phyloP scores from a whole-genome alignment of 164 flowering plant genomes.

The Annona cherimola region DNA sequence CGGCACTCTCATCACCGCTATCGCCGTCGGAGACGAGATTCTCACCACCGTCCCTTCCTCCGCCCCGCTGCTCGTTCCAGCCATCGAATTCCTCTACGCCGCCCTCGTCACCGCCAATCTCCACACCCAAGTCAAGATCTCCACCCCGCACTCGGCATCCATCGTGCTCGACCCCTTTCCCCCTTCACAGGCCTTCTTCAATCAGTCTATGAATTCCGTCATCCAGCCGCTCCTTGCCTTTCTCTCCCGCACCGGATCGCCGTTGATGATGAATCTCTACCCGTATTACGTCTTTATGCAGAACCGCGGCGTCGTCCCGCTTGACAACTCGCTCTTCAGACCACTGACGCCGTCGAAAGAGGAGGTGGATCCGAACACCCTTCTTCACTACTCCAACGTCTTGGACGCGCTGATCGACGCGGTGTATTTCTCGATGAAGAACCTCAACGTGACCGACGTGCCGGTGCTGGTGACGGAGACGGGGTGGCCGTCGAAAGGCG shows the following conservation, averaged over 20 bases:
- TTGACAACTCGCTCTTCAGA: slow-evolving; percentile 71
- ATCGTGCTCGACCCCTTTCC: slow-evolving; percentile 84
- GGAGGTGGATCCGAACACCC: slow-evolving; percentile 92
- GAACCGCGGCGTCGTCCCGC: slow-evolving; percentile 86
- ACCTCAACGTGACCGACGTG: slow-evolving; percentile 71
- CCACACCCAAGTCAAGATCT: slow-evolving; percentile 58
- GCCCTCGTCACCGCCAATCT: slow-evolving; percentile 74
- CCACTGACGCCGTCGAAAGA: slow-evolving; percentile 83
- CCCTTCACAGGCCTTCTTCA: slow-evolving; percentile 94
- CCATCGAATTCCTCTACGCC: slow-evolving; percentile 66
- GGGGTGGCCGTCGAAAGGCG: slow-evolving; percentile 94
- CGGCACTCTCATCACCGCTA: slow-evolving; percentile 57
- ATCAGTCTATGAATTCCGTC: slow-evolving; percentile 47
- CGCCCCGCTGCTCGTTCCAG: slow-evolving; percentile 79
- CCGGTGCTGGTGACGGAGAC: slow-evolving; percentile 73
- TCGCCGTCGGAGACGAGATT: slow-evolving; percentile 93
- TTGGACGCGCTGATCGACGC: slow-evolving; percentile 93
- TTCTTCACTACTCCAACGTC: slow-evolving; percentile 89
- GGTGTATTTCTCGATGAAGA: slow-evolving; percentile 77
- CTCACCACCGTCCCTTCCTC: slow-evolving; percentile 68
- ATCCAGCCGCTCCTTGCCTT: slow-evolving; percentile 61
- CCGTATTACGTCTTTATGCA: slow-evolving; percentile 97
- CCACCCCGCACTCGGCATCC: slow-evolving; percentile 85
- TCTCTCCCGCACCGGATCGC: slow-evolving; percentile 59
- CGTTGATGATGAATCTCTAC: slow-evolving; percentile 90